These are phyloP conservation scores for Phytophthora agathidicida DNA, from an alignment of 352 stramenopile genomes.

Conservation along the genomic window DNA sequence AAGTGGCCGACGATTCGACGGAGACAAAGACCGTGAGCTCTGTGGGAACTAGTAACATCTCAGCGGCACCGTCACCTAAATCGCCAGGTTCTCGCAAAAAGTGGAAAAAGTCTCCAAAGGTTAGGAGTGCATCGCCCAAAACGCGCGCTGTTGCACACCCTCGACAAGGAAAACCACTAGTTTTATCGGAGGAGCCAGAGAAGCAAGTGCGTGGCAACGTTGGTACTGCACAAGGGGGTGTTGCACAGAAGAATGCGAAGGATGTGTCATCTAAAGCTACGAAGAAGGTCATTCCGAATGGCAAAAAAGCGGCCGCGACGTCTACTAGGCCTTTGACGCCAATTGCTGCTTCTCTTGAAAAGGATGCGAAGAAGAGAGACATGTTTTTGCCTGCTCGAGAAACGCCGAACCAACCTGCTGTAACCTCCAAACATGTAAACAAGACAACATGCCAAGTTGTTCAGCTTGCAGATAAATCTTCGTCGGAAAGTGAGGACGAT, in stretches of 20 bases:
- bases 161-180: slow-evolving; percentile 11
- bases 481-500: slow-evolving; percentile 32
- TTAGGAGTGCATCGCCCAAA: slow-evolving; percentile 9
- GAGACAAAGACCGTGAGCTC: neutral
- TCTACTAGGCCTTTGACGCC: slow-evolving; percentile 12
- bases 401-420: neutral
- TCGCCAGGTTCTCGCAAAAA: slow-evolving; percentile 8
- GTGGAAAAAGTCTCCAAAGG: slow-evolving; percentile 11
- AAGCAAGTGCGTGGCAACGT: neutral
- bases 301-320: neutral
- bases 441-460: neutral
- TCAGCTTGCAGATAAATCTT: slow-evolving; percentile 14
- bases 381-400: slow-evolving; percentile 30
- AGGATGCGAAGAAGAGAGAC: slow-evolving; percentile 25
- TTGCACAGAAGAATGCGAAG: slow-evolving; percentile 8
- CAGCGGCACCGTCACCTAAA: slow-evolving; percentile 10
- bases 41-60: neutral
- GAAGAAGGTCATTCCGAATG: neutral
- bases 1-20: neutral
- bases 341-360: slow-evolving; percentile 23
- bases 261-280: neutral
- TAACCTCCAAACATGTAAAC: neutral
- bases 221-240: too few relatives aligned
- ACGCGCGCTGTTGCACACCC: neutral
- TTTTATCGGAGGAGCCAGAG: slow-evolving; percentile 7